Conservation (phyloP, 371 early-diverging fungal species). For the Actinomucor elegans region DNA sequence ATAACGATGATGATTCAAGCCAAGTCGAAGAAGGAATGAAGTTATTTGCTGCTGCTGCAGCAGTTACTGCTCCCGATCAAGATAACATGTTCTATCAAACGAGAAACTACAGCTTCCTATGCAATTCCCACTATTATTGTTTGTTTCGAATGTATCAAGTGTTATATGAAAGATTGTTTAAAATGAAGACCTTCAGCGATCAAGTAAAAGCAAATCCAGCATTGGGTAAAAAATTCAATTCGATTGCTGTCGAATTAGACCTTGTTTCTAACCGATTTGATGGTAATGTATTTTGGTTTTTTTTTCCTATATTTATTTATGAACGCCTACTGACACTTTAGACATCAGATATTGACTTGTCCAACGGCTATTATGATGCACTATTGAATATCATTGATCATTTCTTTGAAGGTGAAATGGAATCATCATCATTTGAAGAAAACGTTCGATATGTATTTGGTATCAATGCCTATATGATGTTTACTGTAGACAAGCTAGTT, state of each 20-base stretch:
- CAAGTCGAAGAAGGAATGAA: not conserved
- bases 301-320: no score
- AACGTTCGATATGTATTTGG: slow-evolving; percentile 76
- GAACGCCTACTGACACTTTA: no score
- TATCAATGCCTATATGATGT: slow-evolving; percentile 77
- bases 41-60: slow-evolving; percentile 28
- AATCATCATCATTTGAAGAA: slow-evolving; percentile 86
- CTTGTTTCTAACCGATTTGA: slow-evolving; percentile 59
- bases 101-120: slow-evolving; percentile 42
- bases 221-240: slow-evolving; percentile 56
- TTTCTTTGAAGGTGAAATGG: slow-evolving; percentile 78
- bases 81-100: slow-evolving; percentile 5
- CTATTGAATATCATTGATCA: slow-evolving; percentile 69
- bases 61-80: slow-evolving; percentile 14
- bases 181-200: slow-evolving; percentile 72
- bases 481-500: slow-evolving; percentile 82
- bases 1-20: not conserved
- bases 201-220: slow-evolving; percentile 53
- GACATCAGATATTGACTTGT: slow-evolving; percentile 53
- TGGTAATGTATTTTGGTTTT: no score
- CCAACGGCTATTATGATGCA: slow-evolving; percentile 62
- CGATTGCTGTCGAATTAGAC: slow-evolving; percentile 80
- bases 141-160: slow-evolving; percentile 78
- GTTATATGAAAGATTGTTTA: slow-evolving; percentile 76
- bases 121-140: slow-evolving; percentile 54